Base-by-base conservation (phyloP, 106 monocot genomes). In the Posidonia australis region DNA sequence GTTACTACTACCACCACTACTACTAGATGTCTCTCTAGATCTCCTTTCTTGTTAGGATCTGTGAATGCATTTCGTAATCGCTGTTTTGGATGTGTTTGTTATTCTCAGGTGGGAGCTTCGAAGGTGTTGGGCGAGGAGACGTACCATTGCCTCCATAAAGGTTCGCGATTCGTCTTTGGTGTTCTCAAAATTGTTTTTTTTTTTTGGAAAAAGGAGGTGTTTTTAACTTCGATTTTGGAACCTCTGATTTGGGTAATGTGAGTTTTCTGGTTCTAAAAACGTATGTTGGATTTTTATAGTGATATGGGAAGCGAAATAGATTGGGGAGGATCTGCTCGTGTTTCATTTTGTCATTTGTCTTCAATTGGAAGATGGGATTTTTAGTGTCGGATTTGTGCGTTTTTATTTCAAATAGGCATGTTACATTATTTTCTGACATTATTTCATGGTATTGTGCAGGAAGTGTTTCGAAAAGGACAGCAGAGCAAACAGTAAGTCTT, bases 41-140 rank as follows among this genome's bases (percentile, higher is more conserved):
- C n/a, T n/a, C n/a, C n/a, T n/a, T n/a, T n/a, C n/a, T n/a, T n/a
- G n/a, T n/a, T n/a, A n/a, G n/a, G n/a, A n/a, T n/a, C n/a, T n/a
- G n/a, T n/a, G n/a, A n/a, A 13, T 32, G 31, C 9, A 6, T 60
- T 60, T 32, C 30, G 16, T 60, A 1, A 2, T 12, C 23, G 10
- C 14, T 14, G 28, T 31, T 18, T 44, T 42, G 18, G 5, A n/a
- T n/a, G n/a, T n/a, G n/a, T 18, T n/a, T 14, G 9, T 22, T 42
- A 13, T 23, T 42, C 12, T 62, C 58, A 69, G 69, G 58, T 69
- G 19, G 69, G 57, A 13, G 69, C 55, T 58, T 32, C 45, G 17
- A 69, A 69, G 68, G 57, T 58, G 19, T 18, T 23, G 57, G 68
- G 44, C n/a, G 45, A 69, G 11, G 69, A 69, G 69, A 46, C 45